Percentiles rank a stretch among this genome's conserved stretches.
These are phyloP conservation scores for Gentiana macrophylla DNA, from an alignment of 257 asterid species.

Conservation along the genomic window DNA sequence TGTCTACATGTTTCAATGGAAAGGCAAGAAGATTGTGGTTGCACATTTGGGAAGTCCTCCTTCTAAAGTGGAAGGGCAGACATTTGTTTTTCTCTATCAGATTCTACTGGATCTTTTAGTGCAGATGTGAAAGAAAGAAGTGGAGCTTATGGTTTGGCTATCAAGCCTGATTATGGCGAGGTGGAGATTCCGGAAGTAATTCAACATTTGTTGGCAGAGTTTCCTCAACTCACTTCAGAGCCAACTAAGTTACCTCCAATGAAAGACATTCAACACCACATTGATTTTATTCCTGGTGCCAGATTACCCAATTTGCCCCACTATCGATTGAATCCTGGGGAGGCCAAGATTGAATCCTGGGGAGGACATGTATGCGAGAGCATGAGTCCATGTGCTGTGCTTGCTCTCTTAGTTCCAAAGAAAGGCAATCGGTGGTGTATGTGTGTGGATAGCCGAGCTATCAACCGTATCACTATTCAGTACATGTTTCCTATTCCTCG, in stretches of 20 bases:
- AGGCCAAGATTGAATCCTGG: not conserved
- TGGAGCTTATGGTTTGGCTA: too few relatives aligned
- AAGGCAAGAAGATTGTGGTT: too few relatives aligned
- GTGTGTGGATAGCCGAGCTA: not conserved
- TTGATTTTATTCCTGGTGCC: not conserved
- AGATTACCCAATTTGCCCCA: not conserved
- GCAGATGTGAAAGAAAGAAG: too few relatives aligned
- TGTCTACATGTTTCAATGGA: not conserved
- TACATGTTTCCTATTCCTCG: not conserved
- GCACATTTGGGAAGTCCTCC: too few relatives aligned
- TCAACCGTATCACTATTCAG: not conserved
- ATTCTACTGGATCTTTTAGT: too few relatives aligned
- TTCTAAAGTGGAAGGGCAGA: too few relatives aligned
- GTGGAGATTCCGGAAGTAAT: too few relatives aligned
- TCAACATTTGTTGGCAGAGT: too few relatives aligned
- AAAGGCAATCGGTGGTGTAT: not conserved
- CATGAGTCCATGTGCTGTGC: not conserved
- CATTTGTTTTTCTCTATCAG: too few relatives aligned
- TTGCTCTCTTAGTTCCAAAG: not conserved
- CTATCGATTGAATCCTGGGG: not conserved
- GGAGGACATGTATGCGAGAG: not conserved
- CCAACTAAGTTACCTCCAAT: not conserved
- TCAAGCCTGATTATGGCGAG: not conserved
- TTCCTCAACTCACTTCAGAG: too few relatives aligned
- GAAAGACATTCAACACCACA: not conserved